These are phyloP conservation scores for Pseudogymnoascus sp. DNA, from an alignment of 2,329 filamentous ascomycete species.

Conservation along the genomic window DNA sequence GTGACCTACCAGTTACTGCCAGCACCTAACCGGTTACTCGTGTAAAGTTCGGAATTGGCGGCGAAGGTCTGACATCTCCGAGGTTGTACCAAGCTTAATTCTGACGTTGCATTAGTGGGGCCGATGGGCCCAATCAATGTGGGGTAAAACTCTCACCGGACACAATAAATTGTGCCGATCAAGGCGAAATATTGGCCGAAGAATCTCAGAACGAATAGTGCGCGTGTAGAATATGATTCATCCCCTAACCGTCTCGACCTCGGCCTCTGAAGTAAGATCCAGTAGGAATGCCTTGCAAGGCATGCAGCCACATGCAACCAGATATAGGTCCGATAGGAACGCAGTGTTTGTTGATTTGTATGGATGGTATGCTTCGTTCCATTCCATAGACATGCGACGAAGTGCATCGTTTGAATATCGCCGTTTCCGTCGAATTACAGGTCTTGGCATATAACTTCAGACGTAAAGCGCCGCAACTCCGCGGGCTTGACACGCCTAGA, in stretches of 20 bases:
- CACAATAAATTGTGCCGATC: neutral
- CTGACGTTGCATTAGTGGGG: neutral
- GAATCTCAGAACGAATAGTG: neutral
- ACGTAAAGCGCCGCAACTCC: neutral
- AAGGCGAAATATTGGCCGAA: neutral
- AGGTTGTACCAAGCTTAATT: slow-evolving; percentile 5
- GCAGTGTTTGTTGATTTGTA: neutral
- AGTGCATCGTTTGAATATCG: neutral
- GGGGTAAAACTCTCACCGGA: slow-evolving; percentile 4
- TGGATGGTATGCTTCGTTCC: neutral
- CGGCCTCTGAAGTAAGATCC: neutral
- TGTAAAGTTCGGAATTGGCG: neutral
- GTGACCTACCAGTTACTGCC: neutral
- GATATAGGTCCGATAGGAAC: neutral
- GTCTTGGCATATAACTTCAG: neutral
- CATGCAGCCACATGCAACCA: neutral
- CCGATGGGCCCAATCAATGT: neutral
- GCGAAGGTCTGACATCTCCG: neutral
- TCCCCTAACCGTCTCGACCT: neutral
- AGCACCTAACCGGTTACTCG: neutral
- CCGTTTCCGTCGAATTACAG: neutral
- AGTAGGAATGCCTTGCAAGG: neutral
- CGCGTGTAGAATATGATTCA: neutral
- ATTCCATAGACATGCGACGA: neutral
- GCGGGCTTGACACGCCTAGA: neutral